Conservation (phyloP, 352 stramenopile genomes). For the Thalassiosira hispida region DNA sequence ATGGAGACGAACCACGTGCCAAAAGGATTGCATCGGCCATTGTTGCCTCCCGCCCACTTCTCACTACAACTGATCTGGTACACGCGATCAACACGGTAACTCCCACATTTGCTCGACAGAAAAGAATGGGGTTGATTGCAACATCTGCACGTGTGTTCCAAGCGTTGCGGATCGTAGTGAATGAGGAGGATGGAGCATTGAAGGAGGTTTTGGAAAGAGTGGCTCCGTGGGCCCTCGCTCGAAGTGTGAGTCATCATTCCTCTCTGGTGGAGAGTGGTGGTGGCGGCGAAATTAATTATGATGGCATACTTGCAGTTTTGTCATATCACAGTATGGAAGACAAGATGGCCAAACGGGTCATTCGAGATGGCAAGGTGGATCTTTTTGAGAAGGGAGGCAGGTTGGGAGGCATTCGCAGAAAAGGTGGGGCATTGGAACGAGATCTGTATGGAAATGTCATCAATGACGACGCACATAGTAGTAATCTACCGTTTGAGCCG, state of each 20-base stretch:
- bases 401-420: background rate
- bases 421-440: constrained; percentile 48
- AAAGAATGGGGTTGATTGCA: constrained; percentile 68
- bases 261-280: constrained; percentile 11
- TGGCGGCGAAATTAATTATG: constrained; percentile 6
- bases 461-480: constrained; percentile 36
- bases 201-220: constrained; percentile 78
- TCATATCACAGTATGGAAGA: constrained; percentile 91
- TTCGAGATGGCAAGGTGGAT: constrained; percentile 77
- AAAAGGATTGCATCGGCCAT: constrained; percentile 78
- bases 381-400: constrained; percentile 13
- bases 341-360: constrained; percentile 85
- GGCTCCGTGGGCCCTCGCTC: constrained; percentile 68
- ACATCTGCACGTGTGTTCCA: constrained; percentile 87
- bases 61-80: constrained; percentile 75
- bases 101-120: constrained; percentile 72
- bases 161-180: constrained; percentile 86
- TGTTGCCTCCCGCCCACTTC: constrained; percentile 68
- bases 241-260: constrained; percentile 56
- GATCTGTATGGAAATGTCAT: constrained; percentile 85
- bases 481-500: constrained; percentile 71
- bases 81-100: constrained; percentile 76
- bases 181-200: constrained; percentile 86
- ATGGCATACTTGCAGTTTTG: constrained; percentile 82
- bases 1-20: constrained; percentile 79